phyloP scores from a whole-genome alignment of 441 rosid genomes.

The Macaranga tanarius region DNA sequence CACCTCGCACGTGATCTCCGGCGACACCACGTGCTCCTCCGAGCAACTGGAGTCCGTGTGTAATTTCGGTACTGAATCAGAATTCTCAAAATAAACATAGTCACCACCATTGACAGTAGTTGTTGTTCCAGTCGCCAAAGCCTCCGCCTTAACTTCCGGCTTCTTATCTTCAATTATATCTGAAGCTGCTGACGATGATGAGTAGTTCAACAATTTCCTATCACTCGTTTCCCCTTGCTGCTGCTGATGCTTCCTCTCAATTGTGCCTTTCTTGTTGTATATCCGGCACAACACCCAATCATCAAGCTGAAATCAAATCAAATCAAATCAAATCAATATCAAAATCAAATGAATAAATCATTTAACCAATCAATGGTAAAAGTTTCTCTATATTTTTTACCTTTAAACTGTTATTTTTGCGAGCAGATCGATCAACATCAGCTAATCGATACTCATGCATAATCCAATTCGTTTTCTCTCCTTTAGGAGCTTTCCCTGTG shows the following conservation, averaged over 20 bases:
- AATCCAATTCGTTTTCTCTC: conserved; percentile 91
- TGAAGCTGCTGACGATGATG: background rate
- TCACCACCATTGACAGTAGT: conserved; percentile 36
- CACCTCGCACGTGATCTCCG: conserved; percentile 76
- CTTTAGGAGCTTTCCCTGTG: conserved; percentile 74
- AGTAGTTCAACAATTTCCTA: conserved; percentile 12
- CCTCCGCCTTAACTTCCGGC: conserved; percentile 40
- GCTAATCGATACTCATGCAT: conserved; percentile 95
- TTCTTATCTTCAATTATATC: conserved; percentile 34
- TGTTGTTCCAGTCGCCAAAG: conserved; percentile 24
- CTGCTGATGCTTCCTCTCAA: conserved; percentile 36
- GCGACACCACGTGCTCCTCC: conserved; percentile 72
- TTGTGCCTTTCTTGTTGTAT: conserved; percentile 78
- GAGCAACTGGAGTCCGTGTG: conserved; percentile 87
- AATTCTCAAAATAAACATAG: conserved; percentile 48
- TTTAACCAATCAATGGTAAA: background rate
- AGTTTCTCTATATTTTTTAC: conserved; percentile 28
- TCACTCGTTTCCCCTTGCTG: conserved; percentile 28
- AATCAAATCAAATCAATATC: too few species aligned
- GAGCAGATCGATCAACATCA: conserved; percentile 72
- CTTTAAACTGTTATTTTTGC: conserved; percentile 76
- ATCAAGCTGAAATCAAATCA: conserved; percentile 56
- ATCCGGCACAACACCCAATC: conserved; percentile 96
- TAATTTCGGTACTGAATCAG: conserved; percentile 82
- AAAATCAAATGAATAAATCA: background rate